phyloP scores from a whole-genome alignment of 2,329 filamentous ascomycete species.

The Ceratocystis papillata region DNA sequence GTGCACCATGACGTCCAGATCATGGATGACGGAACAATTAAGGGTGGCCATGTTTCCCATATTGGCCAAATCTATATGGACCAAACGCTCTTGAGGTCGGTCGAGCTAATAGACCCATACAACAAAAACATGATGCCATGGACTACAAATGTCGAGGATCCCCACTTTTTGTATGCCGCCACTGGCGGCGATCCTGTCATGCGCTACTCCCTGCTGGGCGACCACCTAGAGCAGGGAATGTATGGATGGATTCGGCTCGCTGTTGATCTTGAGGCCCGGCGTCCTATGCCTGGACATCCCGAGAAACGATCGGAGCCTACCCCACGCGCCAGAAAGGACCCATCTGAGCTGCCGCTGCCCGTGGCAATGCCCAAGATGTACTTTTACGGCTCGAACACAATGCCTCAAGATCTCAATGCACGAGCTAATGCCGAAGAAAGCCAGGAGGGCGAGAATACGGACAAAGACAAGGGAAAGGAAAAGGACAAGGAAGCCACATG shows the following conservation, averaged over 20 bases:
- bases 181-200: conserved; percentile 47
- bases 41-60: conserved; percentile 40
- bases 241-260: conserved; percentile 47
- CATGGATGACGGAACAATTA: conserved; percentile 32
- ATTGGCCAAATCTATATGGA: conserved; percentile 57
- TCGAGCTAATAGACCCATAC: conserved; percentile 42
- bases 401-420: conserved; percentile 22
- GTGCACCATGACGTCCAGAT: conserved; percentile 34
- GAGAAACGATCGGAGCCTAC: background rate
- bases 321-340: conserved; percentile 12
- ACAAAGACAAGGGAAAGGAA: too few species aligned
- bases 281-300: conserved; percentile 20
- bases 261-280: conserved; percentile 33
- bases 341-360: conserved; percentile 19
- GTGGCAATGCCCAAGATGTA: conserved; percentile 24
- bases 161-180: conserved; percentile 38
- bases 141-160: conserved; percentile 45
- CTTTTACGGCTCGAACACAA: conserved; percentile 20
- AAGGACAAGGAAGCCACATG: too few species aligned
- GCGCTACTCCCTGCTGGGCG: conserved; percentile 48
- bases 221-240: conserved; percentile 41
- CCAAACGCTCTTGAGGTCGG: conserved; percentile 43
- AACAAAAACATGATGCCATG: conserved; percentile 36
- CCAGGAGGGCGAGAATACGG: background rate
- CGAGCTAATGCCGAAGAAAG: conserved; percentile 3